Evolutionary conservation across 257 asterid genomes (phyloP), one percentile per base, ranked within the genome.

Genomic region (Eustoma russellianum): DNA sequence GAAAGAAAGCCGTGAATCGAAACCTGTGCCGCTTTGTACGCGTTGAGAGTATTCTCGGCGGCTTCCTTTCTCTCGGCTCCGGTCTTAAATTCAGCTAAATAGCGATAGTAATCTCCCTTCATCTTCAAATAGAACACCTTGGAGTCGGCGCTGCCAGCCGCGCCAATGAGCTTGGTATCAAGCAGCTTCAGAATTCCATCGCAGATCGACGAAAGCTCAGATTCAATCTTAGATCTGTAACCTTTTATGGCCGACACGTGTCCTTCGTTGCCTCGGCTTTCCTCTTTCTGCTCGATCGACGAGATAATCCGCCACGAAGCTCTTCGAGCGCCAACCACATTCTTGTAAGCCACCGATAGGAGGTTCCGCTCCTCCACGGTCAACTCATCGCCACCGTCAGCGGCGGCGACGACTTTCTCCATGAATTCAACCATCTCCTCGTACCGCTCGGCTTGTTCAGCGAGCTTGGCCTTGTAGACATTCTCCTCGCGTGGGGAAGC

Each of bases 341-440:
- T 85, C 70, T 83, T 83, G 66, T 83, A 83, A 17, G 94, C 94
- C 33, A 80, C 84, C 33, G 86, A 83, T 57, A 83, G 82, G 47
- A 85, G 94, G 78, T 85, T 85, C 14, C 95, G 88, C 66, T 85
- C 92, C 82, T 82, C 95, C 18, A 82, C 79, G 52, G 93, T 69
- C 48, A 85, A 77, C 66, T 85, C 95, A 45, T 78, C 83, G 34
- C 77, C 76, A 61, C 85, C 85, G 40, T 78, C 84, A 33, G 78
- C 66, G 45, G 93, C 77, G 44, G 83, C 59, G 66, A 84, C 94
- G 41, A 87, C 94, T 62, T 87, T 79, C 66, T 84, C 94, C 96
- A 87, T 87, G 86, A 79, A 87, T 57, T 82, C 93, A 3, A 87
- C 96, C 96, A 87, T 87, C 67, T 87, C 96, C 51, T 87, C 96